A percentile compares a stretch with the other conserved stretches of the same genome.
Conservation (phyloP, 2,329 filamentous ascomycete genomes). For the Elsinoe perseae region DNA sequence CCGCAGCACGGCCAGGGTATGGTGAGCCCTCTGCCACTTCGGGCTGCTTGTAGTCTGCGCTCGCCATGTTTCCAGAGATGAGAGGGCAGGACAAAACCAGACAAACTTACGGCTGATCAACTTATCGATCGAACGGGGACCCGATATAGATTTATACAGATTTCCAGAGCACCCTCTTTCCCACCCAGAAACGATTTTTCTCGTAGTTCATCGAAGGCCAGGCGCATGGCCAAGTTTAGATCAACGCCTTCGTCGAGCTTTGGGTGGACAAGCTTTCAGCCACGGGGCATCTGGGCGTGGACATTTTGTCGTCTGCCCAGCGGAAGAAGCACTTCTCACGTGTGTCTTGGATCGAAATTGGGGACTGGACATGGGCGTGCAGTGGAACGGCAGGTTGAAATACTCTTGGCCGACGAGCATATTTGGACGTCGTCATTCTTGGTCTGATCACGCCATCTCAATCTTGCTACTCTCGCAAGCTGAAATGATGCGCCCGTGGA, state of each 20-base stretch:
- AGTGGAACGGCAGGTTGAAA: not conserved
- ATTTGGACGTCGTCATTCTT: conserved; percentile 6
- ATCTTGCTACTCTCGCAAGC: not conserved
- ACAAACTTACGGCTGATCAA: not conserved
- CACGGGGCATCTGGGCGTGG: conserved; percentile 4
- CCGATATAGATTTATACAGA: not conserved
- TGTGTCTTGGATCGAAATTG: not conserved
- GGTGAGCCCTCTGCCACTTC: not conserved
- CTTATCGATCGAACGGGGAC: not conserved
- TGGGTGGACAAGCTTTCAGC: conserved; percentile 11
- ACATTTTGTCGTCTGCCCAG: not conserved
- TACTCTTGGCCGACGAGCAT: conserved; percentile 2
- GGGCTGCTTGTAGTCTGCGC: not conserved
- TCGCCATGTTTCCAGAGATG: not conserved
- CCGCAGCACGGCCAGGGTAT: not conserved
- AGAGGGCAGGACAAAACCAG: not conserved
- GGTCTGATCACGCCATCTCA: conserved; percentile 10
- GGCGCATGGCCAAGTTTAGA: not conserved
- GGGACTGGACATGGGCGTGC: not conserved
- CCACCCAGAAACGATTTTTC: not conserved
- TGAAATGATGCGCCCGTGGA: not conserved
- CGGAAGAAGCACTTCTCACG: not conserved
- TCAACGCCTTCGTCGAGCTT: conserved; percentile 3
- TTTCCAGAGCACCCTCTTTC: not conserved
- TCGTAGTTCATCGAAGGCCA: not conserved